phyloP scores from a whole-genome alignment of 768 basidiomycete species.

The Artomyces pyxidatus region DNA sequence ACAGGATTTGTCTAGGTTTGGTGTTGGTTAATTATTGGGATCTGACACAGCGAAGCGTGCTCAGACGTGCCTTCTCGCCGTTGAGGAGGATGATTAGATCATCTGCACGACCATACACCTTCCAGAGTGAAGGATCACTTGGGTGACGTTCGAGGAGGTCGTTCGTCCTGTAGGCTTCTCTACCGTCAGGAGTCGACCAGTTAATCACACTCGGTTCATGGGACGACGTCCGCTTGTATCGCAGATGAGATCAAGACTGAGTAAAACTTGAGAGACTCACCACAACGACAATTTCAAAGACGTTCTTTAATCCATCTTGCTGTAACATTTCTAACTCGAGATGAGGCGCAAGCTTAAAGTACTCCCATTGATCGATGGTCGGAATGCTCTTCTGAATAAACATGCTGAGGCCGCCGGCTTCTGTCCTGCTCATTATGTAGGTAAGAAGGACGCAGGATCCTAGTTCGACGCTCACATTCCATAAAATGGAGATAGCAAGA shows the following conservation, averaged over 20 bases:
- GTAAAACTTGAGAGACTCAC: background rate
- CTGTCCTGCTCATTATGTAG: background rate
- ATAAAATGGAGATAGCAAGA: background rate
- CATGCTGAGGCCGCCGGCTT: background rate
- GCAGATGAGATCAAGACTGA: too few relatives aligned
- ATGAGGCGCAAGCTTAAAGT: background rate
- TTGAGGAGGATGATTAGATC: slow-evolving; percentile 38
- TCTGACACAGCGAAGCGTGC: slow-evolving; percentile 13
- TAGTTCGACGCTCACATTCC: background rate
- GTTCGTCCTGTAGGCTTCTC: slow-evolving; percentile 28
- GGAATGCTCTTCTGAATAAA: background rate
- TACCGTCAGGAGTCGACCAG: slow-evolving; percentile 21
- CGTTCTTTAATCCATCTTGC: background rate
- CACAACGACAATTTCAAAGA: background rate
- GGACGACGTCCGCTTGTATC: background rate
- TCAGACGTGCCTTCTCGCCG: slow-evolving; percentile 24
- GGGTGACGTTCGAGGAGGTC: slow-evolving; percentile 38
- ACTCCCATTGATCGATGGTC: background rate
- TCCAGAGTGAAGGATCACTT: slow-evolving; percentile 27
- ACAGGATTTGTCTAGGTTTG: slow-evolving; percentile 32
- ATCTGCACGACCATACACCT: slow-evolving; percentile 33
- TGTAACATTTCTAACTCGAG: background rate
- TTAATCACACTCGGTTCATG: slow-evolving; percentile 23
- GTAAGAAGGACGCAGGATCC: background rate
- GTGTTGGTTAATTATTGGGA: slow-evolving; percentile 18